Conservation (phyloP, 148 eudicot genomes). For the Vaccinium corymbosum region DNA sequence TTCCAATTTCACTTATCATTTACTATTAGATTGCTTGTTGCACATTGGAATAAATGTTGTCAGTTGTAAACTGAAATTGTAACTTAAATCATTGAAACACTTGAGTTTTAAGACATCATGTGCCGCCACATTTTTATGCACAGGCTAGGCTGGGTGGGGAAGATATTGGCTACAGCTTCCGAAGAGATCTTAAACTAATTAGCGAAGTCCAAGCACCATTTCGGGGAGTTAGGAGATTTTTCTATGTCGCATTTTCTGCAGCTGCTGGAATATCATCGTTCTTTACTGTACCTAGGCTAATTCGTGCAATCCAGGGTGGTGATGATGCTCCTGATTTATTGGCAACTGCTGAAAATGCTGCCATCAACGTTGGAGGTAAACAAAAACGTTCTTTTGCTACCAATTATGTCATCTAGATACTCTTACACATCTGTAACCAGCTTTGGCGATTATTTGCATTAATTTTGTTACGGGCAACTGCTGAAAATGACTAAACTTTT, state of each 20-base stretch:
- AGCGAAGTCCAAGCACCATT: constrained; percentile 99
- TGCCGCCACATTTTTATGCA: neutral
- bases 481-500: constrained; percentile 42
- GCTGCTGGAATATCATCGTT: constrained; percentile 93
- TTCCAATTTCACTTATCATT: neutral
- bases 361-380: constrained; percentile 80
- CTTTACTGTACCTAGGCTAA: constrained; percentile 71
- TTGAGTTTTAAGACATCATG: neutral
- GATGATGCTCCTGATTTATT: constrained; percentile 77
- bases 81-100: neutral
- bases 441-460: constrained; percentile 5
- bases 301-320: constrained; percentile 73
- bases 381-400: constrained; percentile 1
- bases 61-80: neutral
- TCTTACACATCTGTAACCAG: neutral
- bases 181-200: constrained; percentile 97
- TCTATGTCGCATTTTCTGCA: constrained; percentile 83
- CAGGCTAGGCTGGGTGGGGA: constrained; percentile 97
- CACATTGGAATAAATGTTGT: neutral
- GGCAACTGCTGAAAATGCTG: constrained; percentile 74
- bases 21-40: neutral
- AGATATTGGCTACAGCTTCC: constrained; percentile 86
- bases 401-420: neutral
- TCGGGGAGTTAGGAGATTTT: constrained; percentile 90
- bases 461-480: neutral